Evolutionary conservation across 495 filamentous ascomycete genomes (phyloP).

Genomic region (Staphylotrichum tortipilum): DNA sequence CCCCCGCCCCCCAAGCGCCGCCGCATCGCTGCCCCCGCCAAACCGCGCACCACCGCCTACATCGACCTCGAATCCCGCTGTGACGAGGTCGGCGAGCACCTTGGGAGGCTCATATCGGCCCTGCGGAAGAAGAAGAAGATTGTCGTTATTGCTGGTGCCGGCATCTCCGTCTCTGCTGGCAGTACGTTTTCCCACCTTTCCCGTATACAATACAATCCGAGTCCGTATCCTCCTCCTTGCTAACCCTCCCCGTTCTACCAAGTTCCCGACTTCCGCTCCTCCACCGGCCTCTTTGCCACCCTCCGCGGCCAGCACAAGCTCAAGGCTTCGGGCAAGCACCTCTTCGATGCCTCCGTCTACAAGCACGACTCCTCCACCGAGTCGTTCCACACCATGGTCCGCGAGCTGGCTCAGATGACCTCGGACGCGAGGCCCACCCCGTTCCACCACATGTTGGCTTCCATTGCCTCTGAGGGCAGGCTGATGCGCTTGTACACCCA

Average conservation of each 20-base stretch:
- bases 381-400: slow-evolving; percentile 93
- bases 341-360: slow-evolving; percentile 97
- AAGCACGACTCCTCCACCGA: slow-evolving; percentile 77
- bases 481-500: slow-evolving; percentile 91
- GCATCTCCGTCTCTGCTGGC: slow-evolving; percentile 92
- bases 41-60: slow-evolving; percentile 66
- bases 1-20: slow-evolving; percentile 65
- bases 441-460: slow-evolving; percentile 91
- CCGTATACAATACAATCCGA: no score
- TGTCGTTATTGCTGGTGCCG: slow-evolving; percentile 90
- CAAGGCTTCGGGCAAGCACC: slow-evolving; percentile 86
- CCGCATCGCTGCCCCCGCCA: slow-evolving; percentile 52
- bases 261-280: slow-evolving; percentile 97
- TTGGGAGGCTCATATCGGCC: slow-evolving; percentile 64
- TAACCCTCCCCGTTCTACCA: no score
- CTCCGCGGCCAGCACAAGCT: slow-evolving; percentile 77
- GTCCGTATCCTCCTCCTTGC: no score
- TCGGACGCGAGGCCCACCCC: slow-evolving; percentile 69
- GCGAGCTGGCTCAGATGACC: slow-evolving; percentile 68
- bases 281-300: slow-evolving; percentile 75
- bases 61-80: slow-evolving; percentile 55
- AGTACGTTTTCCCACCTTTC: slow-evolving; percentile 64
- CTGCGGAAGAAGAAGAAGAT: slow-evolving; percentile 88
- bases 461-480: slow-evolving; percentile 77
- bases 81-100: slow-evolving; percentile 39